Conservation (phyloP, 2,329 filamentous ascomycete species). For the Neobulgaria alba region DNA sequence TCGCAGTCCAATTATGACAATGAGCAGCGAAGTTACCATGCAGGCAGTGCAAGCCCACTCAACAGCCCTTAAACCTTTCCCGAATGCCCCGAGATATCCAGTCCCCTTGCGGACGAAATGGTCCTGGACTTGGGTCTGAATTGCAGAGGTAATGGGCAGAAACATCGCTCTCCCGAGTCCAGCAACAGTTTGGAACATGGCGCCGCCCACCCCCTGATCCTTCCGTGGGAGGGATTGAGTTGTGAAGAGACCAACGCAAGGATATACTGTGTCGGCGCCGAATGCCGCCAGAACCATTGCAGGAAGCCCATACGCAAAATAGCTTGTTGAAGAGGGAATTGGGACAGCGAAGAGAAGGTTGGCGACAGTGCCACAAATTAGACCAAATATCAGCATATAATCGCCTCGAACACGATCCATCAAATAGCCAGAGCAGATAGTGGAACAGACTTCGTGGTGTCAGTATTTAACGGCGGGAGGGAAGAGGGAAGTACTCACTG, state of each 20-base stretch:
- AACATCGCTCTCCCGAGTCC: constrained; percentile 59
- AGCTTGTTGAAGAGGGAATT: constrained; percentile 50
- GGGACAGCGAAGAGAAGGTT: constrained; percentile 56
- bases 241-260: constrained; percentile 56
- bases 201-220: constrained; percentile 60
- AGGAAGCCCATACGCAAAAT: constrained; percentile 59
- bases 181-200: constrained; percentile 57
- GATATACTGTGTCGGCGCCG: constrained; percentile 59
- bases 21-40: constrained; percentile 8
- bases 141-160: constrained; percentile 54
- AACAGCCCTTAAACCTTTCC: constrained; percentile 16
- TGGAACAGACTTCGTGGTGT: constrained; percentile 11
- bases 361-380: constrained; percentile 32
- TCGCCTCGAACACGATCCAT: constrained; percentile 36
- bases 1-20: constrained; percentile 15
- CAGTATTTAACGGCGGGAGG: background rate
- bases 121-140: constrained; percentile 55
- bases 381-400: constrained; percentile 43
- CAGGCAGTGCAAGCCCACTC: constrained; percentile 22
- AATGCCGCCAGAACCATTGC: constrained; percentile 59
- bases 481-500: constrained; percentile 7
- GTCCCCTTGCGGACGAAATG: constrained; percentile 31
- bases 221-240: constrained; percentile 51
- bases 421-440: constrained; percentile 19
- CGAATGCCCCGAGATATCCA: constrained; percentile 3